Evolutionary conservation across 768 basidiomycete genomes (phyloP).

Genomic region (Phylloporus sp.): DNA sequence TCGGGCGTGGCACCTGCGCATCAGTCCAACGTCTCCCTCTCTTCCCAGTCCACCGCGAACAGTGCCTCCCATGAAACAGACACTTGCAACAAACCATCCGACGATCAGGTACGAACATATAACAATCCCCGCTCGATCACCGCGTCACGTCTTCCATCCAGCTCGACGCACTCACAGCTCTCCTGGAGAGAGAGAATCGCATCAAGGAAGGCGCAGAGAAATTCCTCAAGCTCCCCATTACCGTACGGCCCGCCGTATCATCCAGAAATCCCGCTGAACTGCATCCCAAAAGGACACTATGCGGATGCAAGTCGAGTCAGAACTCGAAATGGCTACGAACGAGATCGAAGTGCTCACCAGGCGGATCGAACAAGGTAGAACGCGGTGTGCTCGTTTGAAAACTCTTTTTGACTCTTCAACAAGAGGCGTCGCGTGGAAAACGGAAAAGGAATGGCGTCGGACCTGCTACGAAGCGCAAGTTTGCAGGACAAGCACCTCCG

Average conservation of each 20-base stretch:
- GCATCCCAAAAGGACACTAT: conserved; percentile 47
- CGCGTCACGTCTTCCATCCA: conserved; percentile 25
- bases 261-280: conserved; percentile 9
- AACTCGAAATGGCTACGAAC: conserved; percentile 67
- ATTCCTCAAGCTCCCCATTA: conserved; percentile 63
- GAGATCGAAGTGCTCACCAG: conserved; percentile 64
- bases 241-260: conserved; percentile 32
- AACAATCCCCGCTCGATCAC: neutral
- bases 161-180: conserved; percentile 64
- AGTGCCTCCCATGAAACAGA: conserved; percentile 24
- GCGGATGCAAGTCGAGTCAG: conserved; percentile 66
- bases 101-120: conserved; percentile 28
- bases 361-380: conserved; percentile 46
- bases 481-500: conserved; percentile 31
- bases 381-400: neutral
- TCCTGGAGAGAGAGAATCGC: conserved; percentile 69
- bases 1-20: conserved; percentile 17
- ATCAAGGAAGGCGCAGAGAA: conserved; percentile 94
- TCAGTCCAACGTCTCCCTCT: conserved; percentile 26
- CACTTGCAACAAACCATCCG: conserved; percentile 13
- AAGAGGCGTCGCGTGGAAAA: conserved; percentile 28
- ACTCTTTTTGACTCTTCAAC: neutral
- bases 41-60: conserved; percentile 27
- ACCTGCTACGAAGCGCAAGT: conserved; percentile 28
- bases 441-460: conserved; percentile 28